Conservation (phyloP, 2,329 filamentous ascomycete species). For the Trichoderma atrobrunneum region DNA sequence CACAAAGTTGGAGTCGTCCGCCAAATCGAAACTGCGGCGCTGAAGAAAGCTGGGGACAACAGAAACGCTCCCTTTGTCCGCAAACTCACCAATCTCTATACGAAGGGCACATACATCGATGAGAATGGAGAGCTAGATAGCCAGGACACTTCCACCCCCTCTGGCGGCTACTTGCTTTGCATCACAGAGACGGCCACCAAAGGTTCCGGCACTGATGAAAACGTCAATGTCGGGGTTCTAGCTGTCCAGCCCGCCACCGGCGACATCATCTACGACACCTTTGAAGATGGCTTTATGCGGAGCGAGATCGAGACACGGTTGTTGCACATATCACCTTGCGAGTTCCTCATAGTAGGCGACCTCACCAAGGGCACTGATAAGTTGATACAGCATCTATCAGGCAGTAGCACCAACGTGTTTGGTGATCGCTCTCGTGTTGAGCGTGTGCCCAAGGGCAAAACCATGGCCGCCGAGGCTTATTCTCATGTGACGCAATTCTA, state of each 20-base stretch:
- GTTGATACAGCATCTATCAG: conserved; percentile 82
- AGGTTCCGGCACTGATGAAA: conserved; percentile 81
- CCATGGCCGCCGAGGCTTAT: conserved; percentile 78
- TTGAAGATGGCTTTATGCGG: conserved; percentile 97
- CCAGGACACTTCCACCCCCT: conserved; percentile 43
- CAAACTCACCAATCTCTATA: conserved; percentile 94
- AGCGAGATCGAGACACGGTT: conserved; percentile 94
- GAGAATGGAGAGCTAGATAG: conserved; percentile 78
- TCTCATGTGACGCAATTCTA: conserved; percentile 94
- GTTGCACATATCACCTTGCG: conserved; percentile 91
- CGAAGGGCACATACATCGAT: conserved; percentile 96
- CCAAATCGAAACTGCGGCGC: conserved; percentile 89
- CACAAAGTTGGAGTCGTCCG: conserved; percentile 95
- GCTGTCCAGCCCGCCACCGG: conserved; percentile 95
- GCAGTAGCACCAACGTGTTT: conserved; percentile 86
- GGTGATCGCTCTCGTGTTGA: conserved; percentile 88
- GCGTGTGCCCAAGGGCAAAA: conserved; percentile 70
- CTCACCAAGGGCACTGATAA: conserved; percentile 91
- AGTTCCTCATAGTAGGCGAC: conserved; percentile 89
- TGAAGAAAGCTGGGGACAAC: conserved; percentile 95
- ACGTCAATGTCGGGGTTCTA: conserved; percentile 84
- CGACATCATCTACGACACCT: conserved; percentile 92
- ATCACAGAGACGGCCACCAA: conserved; percentile 84
- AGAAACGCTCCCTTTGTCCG: conserved; percentile 87
- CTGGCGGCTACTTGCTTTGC: conserved; percentile 87